Evolutionary conservation across 192 early-diverging fungal species (phyloP), one percentile per base, ranked within the genome.

Genomic region (Mortierella hygrophila): DNA sequence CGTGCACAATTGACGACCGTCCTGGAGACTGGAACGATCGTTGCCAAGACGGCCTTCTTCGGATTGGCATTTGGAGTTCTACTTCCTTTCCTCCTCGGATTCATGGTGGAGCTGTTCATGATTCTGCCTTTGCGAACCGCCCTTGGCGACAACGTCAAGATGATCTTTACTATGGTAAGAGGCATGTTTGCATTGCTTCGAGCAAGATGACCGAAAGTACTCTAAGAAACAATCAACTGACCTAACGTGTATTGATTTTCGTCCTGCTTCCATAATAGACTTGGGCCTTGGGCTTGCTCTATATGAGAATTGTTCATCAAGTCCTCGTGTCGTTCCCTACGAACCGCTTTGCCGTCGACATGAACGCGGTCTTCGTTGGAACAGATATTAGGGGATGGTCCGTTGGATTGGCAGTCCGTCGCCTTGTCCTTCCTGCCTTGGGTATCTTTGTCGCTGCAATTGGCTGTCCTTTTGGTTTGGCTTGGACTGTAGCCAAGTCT

Each of bases 41-140:
- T 73, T 13, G 37, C 44, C 23, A 95, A 94, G 70, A 35, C 89
- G 16, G 8, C 83, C 26, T 96, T 92, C 79, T 86, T 96, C 44
- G 79, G 74, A 54, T 9, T 91, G 9, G 72, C 81, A 44, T 89
- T 95, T 63, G 94, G 94, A 41, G n/a, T 97, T 10, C 70, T 96
- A 23, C 78, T 96, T 16, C 96, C 96, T 6, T 82, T 94, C 47
- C 68, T 93, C 8, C 60, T 95, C 4, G 96, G 96, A 20, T 76
- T 96, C 20, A 73, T 95, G 26, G 90, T 95, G 72, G 94, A 97
- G 44, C 76, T 97, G 16, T 97, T 96, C 83, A 68, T 97, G 32
- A 91, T 96, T 72, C 74, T 91, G 20, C 94, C 95, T 21, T 77
- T 94, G 54, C 82, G 90, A 40, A 85, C 79, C 72, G 42, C 88